Conservation (phyloP, 108 stramenopile genomes). For the Skeletonema menzelii region DNA sequence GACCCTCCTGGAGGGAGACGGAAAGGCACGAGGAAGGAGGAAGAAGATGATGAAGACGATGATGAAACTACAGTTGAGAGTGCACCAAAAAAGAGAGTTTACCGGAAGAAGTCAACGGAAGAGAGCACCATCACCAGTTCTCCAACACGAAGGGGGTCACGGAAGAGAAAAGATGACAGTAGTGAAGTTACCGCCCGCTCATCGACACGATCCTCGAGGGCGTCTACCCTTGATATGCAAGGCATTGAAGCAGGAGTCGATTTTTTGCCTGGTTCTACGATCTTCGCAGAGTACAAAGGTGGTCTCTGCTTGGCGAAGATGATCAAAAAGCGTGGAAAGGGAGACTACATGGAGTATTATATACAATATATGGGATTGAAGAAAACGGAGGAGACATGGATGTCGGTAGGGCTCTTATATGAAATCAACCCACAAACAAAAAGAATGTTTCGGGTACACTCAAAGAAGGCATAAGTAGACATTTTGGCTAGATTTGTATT, state of each 20-base stretch:
- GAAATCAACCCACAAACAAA: slow-evolving; percentile 61
- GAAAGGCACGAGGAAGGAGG: slow-evolving; percentile 11
- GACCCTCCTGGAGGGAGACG: slow-evolving; percentile 3
- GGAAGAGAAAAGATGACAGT: slow-evolving; percentile 28
- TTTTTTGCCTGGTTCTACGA: slow-evolving; percentile 52
- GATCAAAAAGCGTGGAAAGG: slow-evolving; percentile 53
- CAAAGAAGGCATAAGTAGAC: not conserved
- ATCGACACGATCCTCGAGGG: slow-evolving; percentile 5
- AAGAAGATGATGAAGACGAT: slow-evolving; percentile 18
- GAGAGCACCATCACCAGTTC: slow-evolving; percentile 5
- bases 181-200: not conserved
- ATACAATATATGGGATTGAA: slow-evolving; percentile 47
- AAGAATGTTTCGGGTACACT: slow-evolving; percentile 29
- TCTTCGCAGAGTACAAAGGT: slow-evolving; percentile 46
- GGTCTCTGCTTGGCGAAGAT: slow-evolving; percentile 43
- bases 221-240: slow-evolving; percentile 25
- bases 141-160: slow-evolving; percentile 13
- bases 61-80: not conserved
- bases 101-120: slow-evolving; percentile 8
- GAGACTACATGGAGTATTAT: slow-evolving; percentile 50
- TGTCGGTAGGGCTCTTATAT: slow-evolving; percentile 38
- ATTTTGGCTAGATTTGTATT: slow-evolving; percentile 1
- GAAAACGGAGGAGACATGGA: slow-evolving; percentile 36
- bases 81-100: not conserved
- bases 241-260: slow-evolving; percentile 49